phyloP scores from a whole-genome alignment of 176 grass and related monocot species.

The Oryza glaberrima region DNA sequence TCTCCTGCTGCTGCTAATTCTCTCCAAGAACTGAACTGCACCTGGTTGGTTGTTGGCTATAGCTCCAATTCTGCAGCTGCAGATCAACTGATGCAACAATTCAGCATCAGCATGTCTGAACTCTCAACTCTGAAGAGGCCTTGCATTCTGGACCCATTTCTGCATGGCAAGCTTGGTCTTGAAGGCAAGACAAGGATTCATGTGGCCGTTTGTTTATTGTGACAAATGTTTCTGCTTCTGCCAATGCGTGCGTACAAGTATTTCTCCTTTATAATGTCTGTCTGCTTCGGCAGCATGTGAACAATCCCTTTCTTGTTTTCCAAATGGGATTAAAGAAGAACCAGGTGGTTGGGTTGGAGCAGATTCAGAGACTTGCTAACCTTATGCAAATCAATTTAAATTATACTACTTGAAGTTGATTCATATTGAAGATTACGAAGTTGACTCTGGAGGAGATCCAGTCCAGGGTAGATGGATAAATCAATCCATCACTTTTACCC shows the following conservation, averaged over 20 bases:
- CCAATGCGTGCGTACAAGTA: background rate
- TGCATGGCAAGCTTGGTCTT: conserved; percentile 25
- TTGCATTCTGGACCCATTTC: background rate
- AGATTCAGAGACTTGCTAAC: background rate
- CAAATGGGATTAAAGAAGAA: conserved; percentile 15
- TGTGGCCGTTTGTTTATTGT: background rate
- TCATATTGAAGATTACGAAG: background rate
- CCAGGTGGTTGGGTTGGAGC: conserved; percentile 25
- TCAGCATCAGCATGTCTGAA: background rate
- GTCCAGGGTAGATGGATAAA: conserved; percentile 8
- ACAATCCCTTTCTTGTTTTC: background rate
- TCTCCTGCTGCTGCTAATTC: background rate
- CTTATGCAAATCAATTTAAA: background rate
- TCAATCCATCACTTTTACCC: background rate
- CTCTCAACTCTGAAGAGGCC: background rate
- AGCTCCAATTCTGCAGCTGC: background rate
- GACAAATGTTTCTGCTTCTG: background rate
- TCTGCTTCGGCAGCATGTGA: conserved; percentile 7
- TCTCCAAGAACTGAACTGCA: background rate
- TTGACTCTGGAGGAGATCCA: background rate
- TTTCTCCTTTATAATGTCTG: background rate
- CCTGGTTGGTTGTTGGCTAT: background rate
- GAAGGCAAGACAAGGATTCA: conserved; percentile 31
- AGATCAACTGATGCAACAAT: conserved; percentile 5
- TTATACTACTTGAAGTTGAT: background rate